Percentiles rank a stretch among this genome's conserved stretches.
These are phyloP conservation scores for Amauroascus verrucosus DNA, from an alignment of 2,329 filamentous ascomycete genomes.

Conservation along the genomic window DNA sequence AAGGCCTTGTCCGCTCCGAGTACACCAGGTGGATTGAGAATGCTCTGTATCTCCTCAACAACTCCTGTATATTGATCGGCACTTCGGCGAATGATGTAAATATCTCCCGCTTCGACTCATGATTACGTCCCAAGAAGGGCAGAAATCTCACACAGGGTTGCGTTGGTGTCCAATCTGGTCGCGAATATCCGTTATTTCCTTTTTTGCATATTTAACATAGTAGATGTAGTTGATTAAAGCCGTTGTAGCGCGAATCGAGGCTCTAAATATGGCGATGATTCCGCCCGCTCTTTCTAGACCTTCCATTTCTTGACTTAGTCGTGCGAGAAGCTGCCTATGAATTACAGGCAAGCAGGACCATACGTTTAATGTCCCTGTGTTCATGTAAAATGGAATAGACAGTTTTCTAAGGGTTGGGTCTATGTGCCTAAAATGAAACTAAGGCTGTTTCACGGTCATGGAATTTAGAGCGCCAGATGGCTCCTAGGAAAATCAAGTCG, in stretches of 20 bases:
- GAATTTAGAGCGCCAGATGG: too few species aligned
- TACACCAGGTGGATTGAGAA: background rate
- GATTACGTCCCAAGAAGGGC: conserved; percentile 10
- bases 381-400: too few species aligned
- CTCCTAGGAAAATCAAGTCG: too few species aligned
- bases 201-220: conserved; percentile 12
- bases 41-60: conserved; percentile 9
- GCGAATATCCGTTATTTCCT: conserved; percentile 7
- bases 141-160: conserved; percentile 13
- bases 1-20: conserved; percentile 9
- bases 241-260: conserved; percentile 18
- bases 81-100: conserved; percentile 5
- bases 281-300: conserved; percentile 15
- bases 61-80: conserved; percentile 12
- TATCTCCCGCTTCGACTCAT: background rate
- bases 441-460: too few species aligned
- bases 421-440: too few species aligned
- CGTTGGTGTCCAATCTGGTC: conserved; percentile 14
- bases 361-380: too few species aligned
- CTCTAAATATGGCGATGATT: conserved; percentile 13
- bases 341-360: too few species aligned
- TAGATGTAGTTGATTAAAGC: conserved; percentile 15
- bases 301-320: conserved; percentile 1
- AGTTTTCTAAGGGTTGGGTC: too few species aligned
- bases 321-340: background rate